Evolutionary conservation across 345 rosid genomes (phyloP), one percentile per base, ranked within the genome.

Genomic region (Eutrema yunnanense): DNA sequence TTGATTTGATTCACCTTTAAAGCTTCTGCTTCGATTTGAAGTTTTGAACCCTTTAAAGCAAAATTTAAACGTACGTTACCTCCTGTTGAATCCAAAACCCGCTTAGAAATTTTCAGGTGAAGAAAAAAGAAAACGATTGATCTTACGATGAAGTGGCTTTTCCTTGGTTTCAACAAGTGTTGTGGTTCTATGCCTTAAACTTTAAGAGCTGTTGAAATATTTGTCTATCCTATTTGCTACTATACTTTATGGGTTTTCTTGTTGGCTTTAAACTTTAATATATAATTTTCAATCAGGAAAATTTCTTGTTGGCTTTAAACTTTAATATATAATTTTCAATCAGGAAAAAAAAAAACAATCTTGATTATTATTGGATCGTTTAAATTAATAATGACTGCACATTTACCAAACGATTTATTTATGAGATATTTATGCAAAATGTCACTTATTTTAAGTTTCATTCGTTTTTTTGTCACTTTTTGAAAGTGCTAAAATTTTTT

Each of bases 11-110:
- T 43, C 49, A 75, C 58, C 63, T 76, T 73, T 59, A 83, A 77
- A 82, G 85, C 84, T 84, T 80, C 34, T 47, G 65, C 48, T 37
- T 77, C 86, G 79, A 29, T 44, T 62, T 32, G 86, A 87, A 58
- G 46, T 81, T 79, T 81, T 66, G 82, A 80, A 32, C 51, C 59
- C 73, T 70, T 64, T 56, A 63, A 70, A 33, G 54, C 76, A 41
- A 72, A 29, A 43, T 52, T 76, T 37, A 47, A 62, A 75, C 67
- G 46, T 66, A 41, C 37, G 38, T 64, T 65, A 1, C 71, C 74
- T 76, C 71, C 30, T 47, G 4, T 44, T 48, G 54, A 66, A 66
- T 72, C 73, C 41, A 33, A 54, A 58, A 12, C n/a, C 43, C 4
- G 48, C 59, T 67, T 52, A 29, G 40, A 66, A 40, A 50, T 66